Conservation (phyloP, 768 basidiomycete genomes). For the Mycena haematopus region DNA sequence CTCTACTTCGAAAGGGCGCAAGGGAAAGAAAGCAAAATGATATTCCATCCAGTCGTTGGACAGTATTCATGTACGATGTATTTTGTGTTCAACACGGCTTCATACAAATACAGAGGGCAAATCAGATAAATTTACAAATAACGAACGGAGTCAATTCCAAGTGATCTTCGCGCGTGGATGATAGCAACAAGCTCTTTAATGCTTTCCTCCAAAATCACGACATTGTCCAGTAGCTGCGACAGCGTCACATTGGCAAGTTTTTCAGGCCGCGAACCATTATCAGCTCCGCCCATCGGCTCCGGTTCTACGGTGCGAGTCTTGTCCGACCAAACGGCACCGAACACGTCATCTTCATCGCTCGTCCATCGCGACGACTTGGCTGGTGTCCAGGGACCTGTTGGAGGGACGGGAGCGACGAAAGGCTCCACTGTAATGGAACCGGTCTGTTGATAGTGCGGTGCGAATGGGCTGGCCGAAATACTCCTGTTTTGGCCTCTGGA, state of each 20-base stretch:
- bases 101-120: constrained; percentile 20
- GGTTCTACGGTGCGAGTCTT: constrained; percentile 35
- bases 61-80: constrained; percentile 19
- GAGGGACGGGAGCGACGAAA: constrained; percentile 64
- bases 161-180: constrained; percentile 79
- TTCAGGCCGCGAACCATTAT: constrained; percentile 38
- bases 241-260: constrained; percentile 64
- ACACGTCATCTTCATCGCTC: constrained; percentile 75
- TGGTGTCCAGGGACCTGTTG: constrained; percentile 70
- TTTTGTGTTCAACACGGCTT: constrained; percentile 3
- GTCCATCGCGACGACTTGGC: constrained; percentile 57
- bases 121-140: constrained; percentile 58
- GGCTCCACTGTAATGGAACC: constrained; percentile 74
- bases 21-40: constrained; percentile 45
- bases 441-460: constrained; percentile 83
- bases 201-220: constrained; percentile 92
- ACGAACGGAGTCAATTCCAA: constrained; percentile 84
- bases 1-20: constrained; percentile 37
- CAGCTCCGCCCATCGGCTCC: constrained; percentile 30
- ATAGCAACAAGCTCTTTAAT: constrained; percentile 92
- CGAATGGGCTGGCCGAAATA: constrained; percentile 78
- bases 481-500: constrained; percentile 47
- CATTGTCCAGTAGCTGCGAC: constrained; percentile 88
- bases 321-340: constrained; percentile 59
- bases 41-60: background rate